Evolutionary conservation across 1,284 basidiomycete genomes (phyloP).

Genomic region (Golubevia sp.): DNA sequence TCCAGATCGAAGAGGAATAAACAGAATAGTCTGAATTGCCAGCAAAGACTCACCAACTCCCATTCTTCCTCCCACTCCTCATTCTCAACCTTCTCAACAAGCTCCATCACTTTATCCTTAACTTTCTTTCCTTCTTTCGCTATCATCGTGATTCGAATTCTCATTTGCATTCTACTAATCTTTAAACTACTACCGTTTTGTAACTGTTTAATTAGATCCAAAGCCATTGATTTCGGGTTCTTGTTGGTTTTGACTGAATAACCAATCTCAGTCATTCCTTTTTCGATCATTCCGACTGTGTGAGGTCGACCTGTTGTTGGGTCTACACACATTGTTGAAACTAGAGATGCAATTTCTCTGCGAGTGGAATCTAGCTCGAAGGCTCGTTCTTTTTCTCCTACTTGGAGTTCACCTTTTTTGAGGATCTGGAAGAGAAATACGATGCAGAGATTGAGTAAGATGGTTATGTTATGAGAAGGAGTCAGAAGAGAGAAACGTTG

Average conservation of each 20-base stretch:
- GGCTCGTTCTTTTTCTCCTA: slow-evolving; percentile 93
- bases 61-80: slow-evolving; percentile 80
- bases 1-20: not conserved
- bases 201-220: slow-evolving; percentile 85
- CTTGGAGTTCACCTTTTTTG: slow-evolving; percentile 93
- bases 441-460: too few relatives aligned
- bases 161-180: slow-evolving; percentile 90
- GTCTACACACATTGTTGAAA: slow-evolving; percentile 93
- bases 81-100: slow-evolving; percentile 81
- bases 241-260: slow-evolving; percentile 87
- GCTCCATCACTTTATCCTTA: slow-evolving; percentile 74
- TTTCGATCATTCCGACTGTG: slow-evolving; percentile 94
- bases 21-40: too few relatives aligned
- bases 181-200: slow-evolving; percentile 81
- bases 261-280: slow-evolving; percentile 92
- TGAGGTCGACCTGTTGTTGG: slow-evolving; percentile 86
- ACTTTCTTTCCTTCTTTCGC: slow-evolving; percentile 74
- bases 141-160: slow-evolving; percentile 81
- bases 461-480: not conserved
- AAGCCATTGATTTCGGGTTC: slow-evolving; percentile 83
- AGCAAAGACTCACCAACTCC: slow-evolving; percentile 74
- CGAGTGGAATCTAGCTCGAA: slow-evolving; percentile 83
- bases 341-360: slow-evolving; percentile 89
- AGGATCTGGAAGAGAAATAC: too few relatives aligned
- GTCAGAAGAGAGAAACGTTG: too few relatives aligned